These are phyloP conservation scores for Arthrinium phaeospermum DNA, from an alignment of 2,329 filamentous ascomycete genomes.

Conservation along the genomic window DNA sequence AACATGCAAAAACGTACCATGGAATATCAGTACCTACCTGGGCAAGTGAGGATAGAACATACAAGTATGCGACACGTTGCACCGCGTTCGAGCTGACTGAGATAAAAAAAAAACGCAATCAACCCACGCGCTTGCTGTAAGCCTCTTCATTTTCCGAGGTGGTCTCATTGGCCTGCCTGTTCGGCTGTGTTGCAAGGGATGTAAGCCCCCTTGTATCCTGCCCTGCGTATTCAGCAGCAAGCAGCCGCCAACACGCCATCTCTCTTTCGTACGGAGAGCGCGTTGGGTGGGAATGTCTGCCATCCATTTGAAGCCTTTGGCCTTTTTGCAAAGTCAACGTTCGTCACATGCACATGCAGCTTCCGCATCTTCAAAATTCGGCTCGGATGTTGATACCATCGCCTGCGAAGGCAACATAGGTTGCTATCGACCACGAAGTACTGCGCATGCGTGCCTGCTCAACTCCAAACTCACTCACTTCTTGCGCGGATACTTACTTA, in stretches of 20 bases:
- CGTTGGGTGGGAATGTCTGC: background rate
- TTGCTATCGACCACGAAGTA: background rate
- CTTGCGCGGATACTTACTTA: background rate
- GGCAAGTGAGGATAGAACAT: background rate
- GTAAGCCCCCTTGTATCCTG: background rate
- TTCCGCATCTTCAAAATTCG: background rate
- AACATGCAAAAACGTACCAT: background rate
- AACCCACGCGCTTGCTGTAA: background rate
- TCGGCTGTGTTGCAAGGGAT: constrained; percentile 7
- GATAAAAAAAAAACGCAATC: background rate
- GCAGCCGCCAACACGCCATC: background rate
- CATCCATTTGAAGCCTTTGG: background rate
- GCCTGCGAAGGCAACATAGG: too few relatives aligned
- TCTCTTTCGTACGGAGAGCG: background rate
- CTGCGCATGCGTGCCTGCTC: background rate
- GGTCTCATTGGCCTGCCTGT: background rate
- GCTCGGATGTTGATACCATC: background rate
- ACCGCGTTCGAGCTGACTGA: background rate
- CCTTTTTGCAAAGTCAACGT: background rate
- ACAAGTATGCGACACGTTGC: background rate
- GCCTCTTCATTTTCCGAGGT: background rate
- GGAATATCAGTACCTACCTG: background rate
- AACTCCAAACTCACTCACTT: background rate
- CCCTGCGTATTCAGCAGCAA: background rate
- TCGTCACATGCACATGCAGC: background rate